phyloP scores from a whole-genome alignment of 2,329 filamentous ascomycete genomes.

The Berkeleyomyces rouxiae region DNA sequence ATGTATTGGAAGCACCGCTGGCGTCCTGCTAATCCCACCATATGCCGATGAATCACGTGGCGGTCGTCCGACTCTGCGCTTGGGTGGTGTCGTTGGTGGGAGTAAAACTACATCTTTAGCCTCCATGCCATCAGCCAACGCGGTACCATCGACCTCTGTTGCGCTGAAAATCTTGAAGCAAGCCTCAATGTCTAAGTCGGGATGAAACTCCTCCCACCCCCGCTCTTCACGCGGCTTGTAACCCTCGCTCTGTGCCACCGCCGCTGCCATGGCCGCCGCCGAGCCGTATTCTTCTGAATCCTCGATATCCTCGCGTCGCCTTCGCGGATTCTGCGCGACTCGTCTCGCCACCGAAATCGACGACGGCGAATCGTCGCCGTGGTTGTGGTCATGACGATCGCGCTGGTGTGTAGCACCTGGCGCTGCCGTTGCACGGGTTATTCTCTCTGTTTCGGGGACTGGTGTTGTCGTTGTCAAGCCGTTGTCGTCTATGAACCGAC shows the following conservation, averaged over 20 bases:
- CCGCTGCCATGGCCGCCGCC: conserved; percentile 74
- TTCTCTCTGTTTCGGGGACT: background rate
- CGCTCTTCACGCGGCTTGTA: conserved; percentile 96
- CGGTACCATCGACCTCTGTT: conserved; percentile 67
- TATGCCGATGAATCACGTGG: conserved; percentile 37
- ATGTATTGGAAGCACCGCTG: conserved; percentile 56
- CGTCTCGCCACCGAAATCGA: conserved; percentile 29
- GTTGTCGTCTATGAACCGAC: conserved; percentile 64
- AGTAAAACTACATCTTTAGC: background rate
- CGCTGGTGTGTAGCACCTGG: conserved; percentile 19
- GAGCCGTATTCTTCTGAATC: conserved; percentile 62
- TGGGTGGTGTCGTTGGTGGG: conserved; percentile 23
- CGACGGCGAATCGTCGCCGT: background rate
- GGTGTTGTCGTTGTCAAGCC: conserved; percentile 16
- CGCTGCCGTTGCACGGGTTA: conserved; percentile 16
- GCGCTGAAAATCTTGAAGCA: conserved; percentile 64
- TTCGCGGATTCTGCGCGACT: conserved; percentile 40
- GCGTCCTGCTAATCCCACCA: conserved; percentile 27
- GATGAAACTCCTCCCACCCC: conserved; percentile 95
- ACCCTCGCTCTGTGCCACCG: conserved; percentile 78
- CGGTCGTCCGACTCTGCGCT: conserved; percentile 29
- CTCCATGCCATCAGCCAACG: conserved; percentile 24
- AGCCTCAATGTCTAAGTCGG: conserved; percentile 77
- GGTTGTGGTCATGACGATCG: background rate
- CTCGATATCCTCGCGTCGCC: conserved; percentile 32